A percentile compares a stretch with the other conserved stretches of the same genome.
These are phyloP conservation scores for Asterophora lycoperdoides DNA, from an alignment of 768 basidiomycete species.

Conservation along the genomic window DNA sequence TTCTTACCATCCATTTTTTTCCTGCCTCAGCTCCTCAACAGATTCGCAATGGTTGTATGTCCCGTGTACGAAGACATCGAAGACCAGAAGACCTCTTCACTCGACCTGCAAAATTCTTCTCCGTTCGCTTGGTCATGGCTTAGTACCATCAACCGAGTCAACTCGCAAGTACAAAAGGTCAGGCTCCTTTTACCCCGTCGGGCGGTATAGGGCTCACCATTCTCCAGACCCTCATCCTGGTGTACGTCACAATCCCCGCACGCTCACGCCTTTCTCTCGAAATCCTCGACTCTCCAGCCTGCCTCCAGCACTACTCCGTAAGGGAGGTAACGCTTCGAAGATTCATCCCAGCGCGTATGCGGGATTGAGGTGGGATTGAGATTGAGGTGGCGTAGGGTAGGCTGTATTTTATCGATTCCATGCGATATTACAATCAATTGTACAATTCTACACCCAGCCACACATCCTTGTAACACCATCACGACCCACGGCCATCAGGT, in stretches of 20 bases:
- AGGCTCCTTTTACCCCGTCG: not conserved
- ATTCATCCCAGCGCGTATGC: constrained; percentile 90
- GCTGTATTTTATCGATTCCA: constrained; percentile 4
- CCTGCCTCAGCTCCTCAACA: constrained; percentile 25
- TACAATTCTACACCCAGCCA: constrained; percentile 4
- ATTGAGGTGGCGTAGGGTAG: not conserved
- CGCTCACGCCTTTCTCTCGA: constrained; percentile 47
- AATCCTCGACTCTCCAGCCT: constrained; percentile 65
- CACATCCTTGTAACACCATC: not conserved
- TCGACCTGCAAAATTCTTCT: constrained; percentile 57
- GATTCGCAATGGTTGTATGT: constrained; percentile 87
- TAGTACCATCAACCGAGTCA: constrained; percentile 94
- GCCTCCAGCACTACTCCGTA: constrained; percentile 72
- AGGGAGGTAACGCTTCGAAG: constrained; percentile 80
- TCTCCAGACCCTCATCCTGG: constrained; percentile 77
- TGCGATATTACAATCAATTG: constrained; percentile 6
- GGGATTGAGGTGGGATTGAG: constrained; percentile 49
- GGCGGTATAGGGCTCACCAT: not conserved
- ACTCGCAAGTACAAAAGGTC: constrained; percentile 96
- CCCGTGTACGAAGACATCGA: constrained; percentile 84
- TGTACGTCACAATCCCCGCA: constrained; percentile 92
- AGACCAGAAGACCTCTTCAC: constrained; percentile 64
- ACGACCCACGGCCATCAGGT: not conserved
- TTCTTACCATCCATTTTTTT: not conserved
- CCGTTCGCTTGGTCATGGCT: constrained; percentile 95